Conservation (phyloP, 495 filamentous ascomycete genomes). For the Penicillium cosmopolitanum region DNA sequence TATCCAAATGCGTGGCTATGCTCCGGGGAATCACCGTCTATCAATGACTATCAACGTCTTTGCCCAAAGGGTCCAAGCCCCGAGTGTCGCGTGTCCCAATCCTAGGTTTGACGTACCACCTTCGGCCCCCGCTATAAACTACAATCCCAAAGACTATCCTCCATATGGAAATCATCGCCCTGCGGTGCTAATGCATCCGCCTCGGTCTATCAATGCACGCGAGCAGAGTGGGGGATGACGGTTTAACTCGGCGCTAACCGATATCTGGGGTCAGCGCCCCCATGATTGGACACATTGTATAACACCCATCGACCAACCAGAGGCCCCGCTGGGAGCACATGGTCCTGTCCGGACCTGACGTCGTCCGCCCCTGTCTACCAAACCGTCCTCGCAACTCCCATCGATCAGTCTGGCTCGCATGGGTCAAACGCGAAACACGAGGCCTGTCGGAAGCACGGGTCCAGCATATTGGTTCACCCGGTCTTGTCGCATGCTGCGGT, state of each 20-base stretch:
- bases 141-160: no score
- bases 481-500: slow-evolving; percentile 1
- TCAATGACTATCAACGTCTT: neutral
- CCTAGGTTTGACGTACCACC: neutral
- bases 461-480: neutral
- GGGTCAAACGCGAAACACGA: slow-evolving; percentile 3
- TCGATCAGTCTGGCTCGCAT: neutral
- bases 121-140: no score
- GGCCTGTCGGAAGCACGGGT: neutral
- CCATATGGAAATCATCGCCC: no score
- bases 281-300: neutral
- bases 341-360: neutral
- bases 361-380: neutral
- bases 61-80: neutral
- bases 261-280: slow-evolving; percentile 8
- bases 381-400: neutral
- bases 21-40: slow-evolving; percentile 2
- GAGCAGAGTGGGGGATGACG: neutral
- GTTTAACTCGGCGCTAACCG: slow-evolving; percentile 14
- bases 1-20: neutral
- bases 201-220: neutral
- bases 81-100: neutral
- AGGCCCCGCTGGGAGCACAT: slow-evolving; percentile 13
- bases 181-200: neutral
- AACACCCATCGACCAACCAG: slow-evolving; percentile 12